A percentile compares a stretch with the other conserved stretches of the same genome.
These are phyloP conservation scores for Penicillium sp. DNA, from an alignment of 2,329 filamentous ascomycete genomes.

Conservation along the genomic window DNA sequence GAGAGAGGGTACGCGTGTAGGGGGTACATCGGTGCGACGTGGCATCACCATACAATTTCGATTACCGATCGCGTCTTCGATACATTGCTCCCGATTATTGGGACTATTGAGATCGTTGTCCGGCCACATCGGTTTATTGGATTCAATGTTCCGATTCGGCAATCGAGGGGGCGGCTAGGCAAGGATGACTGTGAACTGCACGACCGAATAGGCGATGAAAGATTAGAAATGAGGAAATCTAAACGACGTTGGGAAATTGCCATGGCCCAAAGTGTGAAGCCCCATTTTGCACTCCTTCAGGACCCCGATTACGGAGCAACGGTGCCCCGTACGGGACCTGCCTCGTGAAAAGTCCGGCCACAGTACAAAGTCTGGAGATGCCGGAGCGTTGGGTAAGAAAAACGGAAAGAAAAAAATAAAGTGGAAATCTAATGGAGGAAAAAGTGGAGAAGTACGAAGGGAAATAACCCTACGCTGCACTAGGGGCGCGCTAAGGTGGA, in stretches of 20 bases:
- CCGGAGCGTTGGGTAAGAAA: conserved; percentile 13
- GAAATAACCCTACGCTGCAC: conserved; percentile 18
- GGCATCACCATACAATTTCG: background rate
- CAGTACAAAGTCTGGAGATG: conserved; percentile 3
- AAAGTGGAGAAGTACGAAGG: conserved; percentile 17
- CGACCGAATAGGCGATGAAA: conserved; percentile 9
- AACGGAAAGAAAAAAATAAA: background rate
- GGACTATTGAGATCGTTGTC: background rate
- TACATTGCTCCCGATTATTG: background rate
- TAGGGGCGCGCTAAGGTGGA: conserved; percentile 25
- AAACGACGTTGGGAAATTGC: conserved; percentile 10
- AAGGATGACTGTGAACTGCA: background rate
- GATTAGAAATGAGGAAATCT: conserved; percentile 9
- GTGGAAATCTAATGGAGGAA: conserved; percentile 1
- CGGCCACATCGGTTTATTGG: background rate
- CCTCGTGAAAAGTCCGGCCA: background rate
- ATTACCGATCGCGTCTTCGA: background rate
- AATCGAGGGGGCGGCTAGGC: background rate
- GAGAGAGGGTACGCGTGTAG: conserved; percentile 7
- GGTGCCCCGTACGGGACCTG: background rate
- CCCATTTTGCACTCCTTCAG: conserved; percentile 1
- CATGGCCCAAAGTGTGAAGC: conserved; percentile 4
- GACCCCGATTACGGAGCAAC: conserved; percentile 2
- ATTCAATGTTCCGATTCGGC: background rate
- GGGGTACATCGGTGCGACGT: conserved; percentile 1